Evolutionary conservation across 371 early-diverging fungal species (phyloP).

Genomic region (Amoeboaphelidium occidentale): DNA sequence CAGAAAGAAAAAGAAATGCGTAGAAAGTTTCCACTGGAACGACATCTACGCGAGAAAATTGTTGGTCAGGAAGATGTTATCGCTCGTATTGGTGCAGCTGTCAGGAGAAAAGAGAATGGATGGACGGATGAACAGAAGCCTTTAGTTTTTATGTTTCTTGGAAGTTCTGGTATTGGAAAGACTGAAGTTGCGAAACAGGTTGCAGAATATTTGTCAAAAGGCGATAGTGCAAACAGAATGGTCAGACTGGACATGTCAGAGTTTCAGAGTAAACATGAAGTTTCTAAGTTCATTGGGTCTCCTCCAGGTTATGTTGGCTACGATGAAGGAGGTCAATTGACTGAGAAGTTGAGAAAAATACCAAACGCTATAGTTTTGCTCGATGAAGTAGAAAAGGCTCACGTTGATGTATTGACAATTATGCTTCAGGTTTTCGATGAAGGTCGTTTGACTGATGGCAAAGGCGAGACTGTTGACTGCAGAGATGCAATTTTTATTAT

Average conservation of each 20-base stretch:
- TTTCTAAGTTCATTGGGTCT: constrained; percentile 36
- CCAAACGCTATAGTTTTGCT: constrained; percentile 24
- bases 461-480: constrained; percentile 26
- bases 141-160: constrained; percentile 40
- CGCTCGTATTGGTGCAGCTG: constrained; percentile 27
- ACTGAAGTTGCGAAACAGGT: constrained; percentile 38
- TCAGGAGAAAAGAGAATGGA: constrained; percentile 33
- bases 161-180: constrained; percentile 45
- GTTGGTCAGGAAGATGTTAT: constrained; percentile 41
- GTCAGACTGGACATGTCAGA: constrained; percentile 44
- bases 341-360: constrained; percentile 33
- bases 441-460: constrained; percentile 43
- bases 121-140: constrained; percentile 37
- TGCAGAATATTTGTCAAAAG: constrained; percentile 11
- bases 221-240: constrained; percentile 12
- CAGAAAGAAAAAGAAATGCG: background rate
- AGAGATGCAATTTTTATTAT: constrained; percentile 41
- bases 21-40: constrained; percentile 17
- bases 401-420: constrained; percentile 32
- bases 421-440: constrained; percentile 44
- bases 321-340: constrained; percentile 39
- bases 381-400: constrained; percentile 41
- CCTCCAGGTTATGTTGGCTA: constrained; percentile 41
- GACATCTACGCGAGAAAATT: constrained; percentile 18
- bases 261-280: constrained; percentile 30